phyloP scores from a whole-genome alignment of 2,329 filamentous ascomycete species.

The Sarocladium brachiariae region DNA sequence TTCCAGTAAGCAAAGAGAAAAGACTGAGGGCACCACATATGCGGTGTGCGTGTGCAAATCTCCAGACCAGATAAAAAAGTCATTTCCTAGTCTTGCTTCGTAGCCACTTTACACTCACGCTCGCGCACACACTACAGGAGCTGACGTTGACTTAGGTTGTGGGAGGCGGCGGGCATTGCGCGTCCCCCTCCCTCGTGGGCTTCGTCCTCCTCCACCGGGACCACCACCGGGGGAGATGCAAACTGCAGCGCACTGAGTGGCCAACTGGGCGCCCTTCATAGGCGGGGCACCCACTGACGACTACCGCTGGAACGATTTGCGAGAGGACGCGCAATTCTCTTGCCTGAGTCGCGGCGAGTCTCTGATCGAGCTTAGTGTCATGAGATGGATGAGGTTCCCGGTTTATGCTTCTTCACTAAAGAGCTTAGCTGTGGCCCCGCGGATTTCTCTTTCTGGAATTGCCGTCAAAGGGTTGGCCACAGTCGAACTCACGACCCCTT shows the following conservation, averaged over 20 bases:
- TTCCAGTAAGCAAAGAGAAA: too few relatives aligned
- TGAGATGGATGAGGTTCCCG: background rate
- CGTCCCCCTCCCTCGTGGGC: background rate
- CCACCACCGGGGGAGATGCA: too few relatives aligned
- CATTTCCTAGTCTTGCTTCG: too few relatives aligned
- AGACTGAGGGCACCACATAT: background rate
- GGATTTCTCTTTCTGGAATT: background rate
- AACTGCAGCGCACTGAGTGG: too few relatives aligned
- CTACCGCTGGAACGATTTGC: too few relatives aligned
- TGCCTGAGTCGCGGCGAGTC: background rate
- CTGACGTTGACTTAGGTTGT: conserved; percentile 3
- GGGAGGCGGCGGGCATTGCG: conserved; percentile 2
- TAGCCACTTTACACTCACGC: too few relatives aligned
- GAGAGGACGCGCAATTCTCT: background rate
- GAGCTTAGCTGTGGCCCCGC: background rate
- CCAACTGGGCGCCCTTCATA: background rate
- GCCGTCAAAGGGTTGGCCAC: too few relatives aligned
- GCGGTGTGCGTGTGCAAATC: background rate
- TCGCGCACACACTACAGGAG: background rate
- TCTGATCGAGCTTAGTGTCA: background rate
- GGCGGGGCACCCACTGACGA: background rate
- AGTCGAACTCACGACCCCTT: too few relatives aligned
- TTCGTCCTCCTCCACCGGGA: too few relatives aligned
- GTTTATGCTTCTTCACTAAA: conserved; percentile 6
- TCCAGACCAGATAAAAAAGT: too few relatives aligned